Conservation (phyloP, 208 protist species). For the Wallacemonas sp. region DNA sequence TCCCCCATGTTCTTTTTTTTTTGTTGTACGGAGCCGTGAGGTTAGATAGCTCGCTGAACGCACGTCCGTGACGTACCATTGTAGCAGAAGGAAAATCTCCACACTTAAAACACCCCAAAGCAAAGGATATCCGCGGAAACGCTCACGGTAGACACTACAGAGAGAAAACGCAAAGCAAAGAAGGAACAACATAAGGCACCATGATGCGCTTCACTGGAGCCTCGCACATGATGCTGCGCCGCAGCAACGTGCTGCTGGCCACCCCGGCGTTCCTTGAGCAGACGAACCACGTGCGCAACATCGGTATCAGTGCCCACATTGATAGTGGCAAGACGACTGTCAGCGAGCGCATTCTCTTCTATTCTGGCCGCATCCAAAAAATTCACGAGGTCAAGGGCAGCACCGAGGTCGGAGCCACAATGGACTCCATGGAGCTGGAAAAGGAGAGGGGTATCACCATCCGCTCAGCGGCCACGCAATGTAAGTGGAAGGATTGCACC, state of each 20-base stretch:
- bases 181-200: background rate
- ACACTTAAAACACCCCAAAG: too few relatives aligned
- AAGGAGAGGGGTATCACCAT: constrained; percentile 99
- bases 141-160: too few relatives aligned
- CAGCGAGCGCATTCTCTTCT: constrained; percentile 99
- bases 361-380: constrained; percentile 95
- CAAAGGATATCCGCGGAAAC: too few relatives aligned
- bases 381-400: constrained; percentile 98
- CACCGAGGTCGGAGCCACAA: constrained; percentile 98
- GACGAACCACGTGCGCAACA: constrained; percentile 91
- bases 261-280: constrained; percentile 75
- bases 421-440: constrained; percentile 99
- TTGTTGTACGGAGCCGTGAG: too few relatives aligned
- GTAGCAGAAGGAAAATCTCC: too few relatives aligned
- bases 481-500: constrained; percentile 93
- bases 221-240: constrained; percentile 33
- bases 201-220: constrained; percentile 41
- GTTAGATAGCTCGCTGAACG: too few relatives aligned
- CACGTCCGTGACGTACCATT: too few relatives aligned
- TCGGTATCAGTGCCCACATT: constrained; percentile 99
- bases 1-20: background rate
- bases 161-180: too few relatives aligned
- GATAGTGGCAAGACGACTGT: constrained; percentile 99
- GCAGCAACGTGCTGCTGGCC: constrained; percentile 40
- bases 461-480: constrained; percentile 98